Base-by-base conservation (phyloP, 129 eudicot genomes). In the Dittrichia graveolens region DNA sequence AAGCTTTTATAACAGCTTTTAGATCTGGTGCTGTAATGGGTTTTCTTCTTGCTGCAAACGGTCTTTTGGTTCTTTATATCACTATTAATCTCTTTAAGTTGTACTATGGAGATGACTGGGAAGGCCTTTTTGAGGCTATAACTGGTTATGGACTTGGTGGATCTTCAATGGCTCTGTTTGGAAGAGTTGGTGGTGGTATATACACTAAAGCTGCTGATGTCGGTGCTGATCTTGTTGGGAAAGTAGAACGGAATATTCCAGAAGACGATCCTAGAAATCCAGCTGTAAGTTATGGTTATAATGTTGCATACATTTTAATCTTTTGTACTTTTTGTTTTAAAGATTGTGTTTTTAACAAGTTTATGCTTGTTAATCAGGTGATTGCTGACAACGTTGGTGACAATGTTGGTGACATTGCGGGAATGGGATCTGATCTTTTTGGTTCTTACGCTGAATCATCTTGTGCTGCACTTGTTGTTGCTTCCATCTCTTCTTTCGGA, bases 11-110 rank as follows among this genome's bases (percentile, higher is more conserved):
- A 2, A 34, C 11, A 0, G 95, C 95, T 0, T 88, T 88, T 55
- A 81, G 95, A 66, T 88, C 90, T 34, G 95, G 95, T 73, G 90
- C 95, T 16, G 95, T 88, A 2, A 88, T 88, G 94, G 94, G 94
- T 0, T 88, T 88, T 63, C 94, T 88, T 50, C 88, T 88, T 34
- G 95, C 95, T 19, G 90, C 95, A 55, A 88, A 88, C 45, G 95
- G 95, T 8, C 90, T 88, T 53, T 70, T 88, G 82, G 95, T 88
- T 67, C 65, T 88, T 1, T 88, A 67, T 11, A 48, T 88, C 68
- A 61, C 82, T 3, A 83, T 88, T 62, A 88, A 88, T 69, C 75
- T 88, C 1, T 88, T 88, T 56, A 78, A 88, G 73, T 58, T 88
- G 43, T 88, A 88, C 61, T 88, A 88, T 41, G 90, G 90, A 42